Evolutionary conservation across 257 asterid genomes (phyloP).

Genomic region (Lycium barbarum): DNA sequence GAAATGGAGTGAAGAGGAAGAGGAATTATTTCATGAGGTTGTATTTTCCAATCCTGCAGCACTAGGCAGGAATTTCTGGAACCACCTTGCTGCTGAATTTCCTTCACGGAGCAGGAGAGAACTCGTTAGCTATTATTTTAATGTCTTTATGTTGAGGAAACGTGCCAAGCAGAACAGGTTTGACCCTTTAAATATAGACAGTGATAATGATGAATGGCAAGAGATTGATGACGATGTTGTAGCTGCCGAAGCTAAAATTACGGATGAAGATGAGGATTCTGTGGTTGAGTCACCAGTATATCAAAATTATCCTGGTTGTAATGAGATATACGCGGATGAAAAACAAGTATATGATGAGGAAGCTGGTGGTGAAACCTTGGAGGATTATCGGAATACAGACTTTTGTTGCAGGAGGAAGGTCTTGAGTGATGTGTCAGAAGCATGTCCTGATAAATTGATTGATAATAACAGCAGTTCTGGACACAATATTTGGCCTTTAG

Average conservation of each 20-base stretch:
- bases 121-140: slow-evolving; percentile 50
- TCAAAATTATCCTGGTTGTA: slow-evolving; percentile 33
- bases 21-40: slow-evolving; percentile 44
- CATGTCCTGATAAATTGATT: background rate
- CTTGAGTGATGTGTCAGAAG: slow-evolving; percentile 13
- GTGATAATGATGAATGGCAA: slow-evolving; percentile 50
- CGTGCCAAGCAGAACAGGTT: slow-evolving; percentile 53
- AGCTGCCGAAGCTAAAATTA: slow-evolving; percentile 31
- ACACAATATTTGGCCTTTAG: slow-evolving; percentile 19
- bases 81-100: slow-evolving; percentile 39
- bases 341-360: slow-evolving; percentile 23
- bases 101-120: slow-evolving; percentile 48
- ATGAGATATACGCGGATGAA: slow-evolving; percentile 25
- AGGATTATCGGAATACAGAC: slow-evolving; percentile 3
- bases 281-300: slow-evolving; percentile 37
- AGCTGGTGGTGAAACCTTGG: slow-evolving; percentile 21
- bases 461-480: slow-evolving; percentile 13
- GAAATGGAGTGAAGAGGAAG: slow-evolving; percentile 49
- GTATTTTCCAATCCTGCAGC: slow-evolving; percentile 43
- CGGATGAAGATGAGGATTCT: slow-evolving; percentile 39
- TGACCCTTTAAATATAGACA: slow-evolving; percentile 43
- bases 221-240: slow-evolving; percentile 32
- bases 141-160: slow-evolving; percentile 46
- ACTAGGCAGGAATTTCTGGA: slow-evolving; percentile 46
- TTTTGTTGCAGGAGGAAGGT: slow-evolving; percentile 28